Evolutionary conservation across 192 early-diverging fungal species (phyloP), one percentile per base, ranked within the genome.

Genomic region (Coemansia sp.): DNA sequence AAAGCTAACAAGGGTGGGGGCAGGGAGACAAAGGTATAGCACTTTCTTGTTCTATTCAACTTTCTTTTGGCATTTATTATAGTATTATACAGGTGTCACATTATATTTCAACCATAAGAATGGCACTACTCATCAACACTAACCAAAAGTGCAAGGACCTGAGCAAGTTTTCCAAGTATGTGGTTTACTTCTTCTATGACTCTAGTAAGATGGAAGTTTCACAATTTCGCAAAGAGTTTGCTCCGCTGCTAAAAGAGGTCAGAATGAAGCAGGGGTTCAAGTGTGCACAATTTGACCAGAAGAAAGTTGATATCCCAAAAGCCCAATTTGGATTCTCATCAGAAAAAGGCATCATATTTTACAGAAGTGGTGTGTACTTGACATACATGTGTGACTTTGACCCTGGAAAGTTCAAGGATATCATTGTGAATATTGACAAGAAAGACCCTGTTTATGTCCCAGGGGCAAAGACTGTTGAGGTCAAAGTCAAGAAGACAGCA

Each of bases 311-410:
- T 3, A 43, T 61, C 17, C 59, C 59, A 8, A 4, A 19, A 4
- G 59, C 34, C 8, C 19, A 4, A 19, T 61, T 61, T 29, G 59
- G 59, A 2, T 61, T 61, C 36, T 14, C n/a, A n/a, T 41, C 59
- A 6, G 38, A 61, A n/a, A 23, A 20, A 5, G 66, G 46, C 4
- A 22, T 67, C 13, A 36, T 67, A 22, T 49, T 66, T 17, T 59
- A 46, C 57, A 45, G 43, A 20, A 38, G 29, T 10, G 48, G 48
- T 38, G 22, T 32, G n/a, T 41, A 22, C n/a, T 14, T 55, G 32
- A 64, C 29, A 10, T 64, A 55, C 52, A 64, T 64, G 63, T 15
- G 20, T 11, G 36, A 36, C 19, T 64, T 64, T 32, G 48, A 54
- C 15, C 11, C 20, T 5, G 52, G 10, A 3, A 10, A 55, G 29